Conservation (phyloP, 805 yeast species). For the Lipomyces sp. region DNA sequence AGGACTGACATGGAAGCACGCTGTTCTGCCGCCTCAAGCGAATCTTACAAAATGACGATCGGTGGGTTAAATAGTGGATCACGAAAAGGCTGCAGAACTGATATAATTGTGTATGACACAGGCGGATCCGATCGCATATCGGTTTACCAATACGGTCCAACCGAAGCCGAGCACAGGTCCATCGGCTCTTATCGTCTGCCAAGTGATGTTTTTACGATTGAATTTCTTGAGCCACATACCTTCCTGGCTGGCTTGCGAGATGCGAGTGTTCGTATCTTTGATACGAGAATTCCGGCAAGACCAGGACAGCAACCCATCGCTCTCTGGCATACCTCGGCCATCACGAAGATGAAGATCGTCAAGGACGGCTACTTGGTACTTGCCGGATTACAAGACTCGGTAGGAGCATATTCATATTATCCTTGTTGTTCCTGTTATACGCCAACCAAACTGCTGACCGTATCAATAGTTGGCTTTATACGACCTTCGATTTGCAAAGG, state of each 20-base stretch:
- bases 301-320: slow-evolving; percentile 17
- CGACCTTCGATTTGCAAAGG: slow-evolving; percentile 27
- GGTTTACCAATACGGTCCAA: slow-evolving; percentile 14
- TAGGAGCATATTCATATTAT: slow-evolving; percentile 1
- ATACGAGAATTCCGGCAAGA: slow-evolving; percentile 23
- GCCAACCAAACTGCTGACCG: background rate
- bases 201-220: slow-evolving; percentile 29
- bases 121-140: slow-evolving; percentile 22
- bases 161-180: slow-evolving; percentile 7
- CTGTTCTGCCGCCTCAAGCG: slow-evolving; percentile 26
- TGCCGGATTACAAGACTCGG: slow-evolving; percentile 38
- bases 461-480: slow-evolving; percentile 25
- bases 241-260: slow-evolving; percentile 35
- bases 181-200: slow-evolving; percentile 17
- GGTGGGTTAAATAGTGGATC: slow-evolving; percentile 3
- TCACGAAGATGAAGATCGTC: slow-evolving; percentile 37
- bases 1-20: slow-evolving; percentile 29
- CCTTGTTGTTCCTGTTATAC: too few relatives aligned
- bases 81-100: too few relatives aligned
- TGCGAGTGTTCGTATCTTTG: slow-evolving; percentile 28
- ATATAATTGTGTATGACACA: background rate
- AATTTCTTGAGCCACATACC: slow-evolving; percentile 24
- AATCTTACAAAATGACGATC: slow-evolving; percentile 23
- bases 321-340: slow-evolving; percentile 34
- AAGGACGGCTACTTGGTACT: slow-evolving; percentile 30